A percentile compares a stretch with the other conserved stretches of the same genome.
Evolutionary conservation across 805 yeast species (phyloP).

Genomic region (Cyberlindnera mycetangii): DNA sequence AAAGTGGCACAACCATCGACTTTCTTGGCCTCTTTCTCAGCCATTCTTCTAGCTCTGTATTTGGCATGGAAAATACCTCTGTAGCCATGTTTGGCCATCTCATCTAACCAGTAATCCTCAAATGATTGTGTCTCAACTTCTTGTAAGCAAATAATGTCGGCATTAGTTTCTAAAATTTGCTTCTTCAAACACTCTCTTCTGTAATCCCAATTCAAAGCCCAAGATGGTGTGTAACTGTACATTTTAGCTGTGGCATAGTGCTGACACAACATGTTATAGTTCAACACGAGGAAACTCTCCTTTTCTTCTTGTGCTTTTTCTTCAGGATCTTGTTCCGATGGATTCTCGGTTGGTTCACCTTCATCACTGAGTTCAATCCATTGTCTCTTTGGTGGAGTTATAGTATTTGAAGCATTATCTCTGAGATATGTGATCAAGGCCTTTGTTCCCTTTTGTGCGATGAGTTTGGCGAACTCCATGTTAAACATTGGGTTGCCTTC

Average conservation of each 20-base stretch:
- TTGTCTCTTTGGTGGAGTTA: conserved; percentile 69
- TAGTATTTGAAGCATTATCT: conserved; percentile 71
- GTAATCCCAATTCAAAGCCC: conserved; percentile 95
- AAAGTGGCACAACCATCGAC: conserved; percentile 99
- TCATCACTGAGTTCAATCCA: conserved; percentile 81
- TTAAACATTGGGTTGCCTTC: conserved; percentile 86
- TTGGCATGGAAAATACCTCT: conserved; percentile 80
- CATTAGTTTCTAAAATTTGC: conserved; percentile 60
- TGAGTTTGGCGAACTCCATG: conserved; percentile 54
- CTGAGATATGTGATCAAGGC: conserved; percentile 78
- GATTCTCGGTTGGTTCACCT: conserved; percentile 49
- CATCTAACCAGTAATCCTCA: conserved; percentile 83
- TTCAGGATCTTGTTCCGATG: conserved; percentile 23
- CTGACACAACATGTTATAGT: conserved; percentile 92
- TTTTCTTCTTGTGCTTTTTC: conserved; percentile 30
- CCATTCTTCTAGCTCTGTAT: conserved; percentile 90
- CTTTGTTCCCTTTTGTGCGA: conserved; percentile 81
- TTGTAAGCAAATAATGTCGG: conserved; percentile 88
- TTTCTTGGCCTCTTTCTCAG: conserved; percentile 71
- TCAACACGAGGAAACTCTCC: conserved; percentile 67
- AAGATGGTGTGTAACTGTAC: conserved; percentile 93
- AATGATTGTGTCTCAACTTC: conserved; percentile 88
- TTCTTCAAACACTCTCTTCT: conserved; percentile 74
- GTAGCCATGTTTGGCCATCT: conserved; percentile 72
- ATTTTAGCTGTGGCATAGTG: conserved; percentile 89